These are phyloP conservation scores for Penicillium olsonii DNA, from an alignment of 2,329 filamentous ascomycete genomes.

Conservation along the genomic window DNA sequence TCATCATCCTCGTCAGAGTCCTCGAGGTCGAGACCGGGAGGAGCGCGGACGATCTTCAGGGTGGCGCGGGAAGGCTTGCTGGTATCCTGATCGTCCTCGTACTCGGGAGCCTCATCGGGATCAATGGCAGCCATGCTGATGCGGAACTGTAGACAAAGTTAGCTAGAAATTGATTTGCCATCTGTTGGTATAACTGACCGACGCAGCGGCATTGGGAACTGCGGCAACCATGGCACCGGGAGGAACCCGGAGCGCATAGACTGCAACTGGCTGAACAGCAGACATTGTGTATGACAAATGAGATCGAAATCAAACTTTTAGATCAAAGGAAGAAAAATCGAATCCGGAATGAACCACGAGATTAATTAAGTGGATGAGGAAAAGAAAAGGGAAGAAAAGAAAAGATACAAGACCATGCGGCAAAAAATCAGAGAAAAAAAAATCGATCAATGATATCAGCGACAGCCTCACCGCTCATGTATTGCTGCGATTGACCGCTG, in stretches of 20 bases:
- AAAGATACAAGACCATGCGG: conserved; percentile 20
- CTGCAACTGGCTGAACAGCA: conserved; percentile 64
- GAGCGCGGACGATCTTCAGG: conserved; percentile 83
- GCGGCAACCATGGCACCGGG: conserved; percentile 80
- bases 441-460: conserved; percentile 17
- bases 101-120: conserved; percentile 73
- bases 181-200: conserved; percentile 60
- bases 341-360: conserved; percentile 24
- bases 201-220: conserved; percentile 75
- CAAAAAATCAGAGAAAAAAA: conserved; percentile 13
- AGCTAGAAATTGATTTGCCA: conserved; percentile 1
- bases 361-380: conserved; percentile 23
- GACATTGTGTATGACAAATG: conserved; percentile 44
- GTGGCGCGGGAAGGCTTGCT: conserved; percentile 74
- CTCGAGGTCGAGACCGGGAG: conserved; percentile 58
- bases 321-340: conserved; percentile 17
- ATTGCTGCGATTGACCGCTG: conserved; percentile 19
- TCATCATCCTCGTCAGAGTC: conserved; percentile 66
- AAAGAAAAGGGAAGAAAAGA: conserved; percentile 19
- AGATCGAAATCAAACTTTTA: conserved; percentile 2
- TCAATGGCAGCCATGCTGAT: conserved; percentile 99
- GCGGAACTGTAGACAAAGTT: conserved; percentile 66
- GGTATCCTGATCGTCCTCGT: conserved; percentile 63
- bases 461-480: conserved; percentile 15
- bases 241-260: conserved; percentile 92